Evolutionary conservation across 1,139 yeast genomes (phyloP), one percentile per base, ranked within the genome.

Genomic region (Suhomyces taliae): DNA sequence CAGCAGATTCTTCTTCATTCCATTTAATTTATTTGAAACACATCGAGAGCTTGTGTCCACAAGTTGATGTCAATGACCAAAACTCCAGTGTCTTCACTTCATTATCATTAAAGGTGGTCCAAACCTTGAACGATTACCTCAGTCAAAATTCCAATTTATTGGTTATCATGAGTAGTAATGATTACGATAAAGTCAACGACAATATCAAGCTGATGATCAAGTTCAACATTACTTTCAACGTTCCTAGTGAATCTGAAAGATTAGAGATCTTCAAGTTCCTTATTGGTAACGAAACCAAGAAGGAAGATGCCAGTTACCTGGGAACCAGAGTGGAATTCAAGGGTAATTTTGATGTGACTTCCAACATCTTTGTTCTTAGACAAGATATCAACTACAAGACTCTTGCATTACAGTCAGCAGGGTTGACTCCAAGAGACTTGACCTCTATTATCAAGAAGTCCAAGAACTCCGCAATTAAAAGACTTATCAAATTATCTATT

Each of bases 331-430:
- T 41, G 8, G 67, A 61, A 24, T 65, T 62, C 40, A 57, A 55
- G 4, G 53, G 56, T 4, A 45, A 50, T 7, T 51, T 54, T 40
- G 66, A 63, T 37, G 45, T 64, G 7, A 54, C 61, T 15, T 52
- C 55, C 2, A 58, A 56, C 32, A 62, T 60, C 10, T 69, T 64
- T 45, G 57, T 55, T 27, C 57, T 63, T n/a, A 60, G 80, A 48
- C 63, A 57, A 39, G 95, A 88, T 59, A 82, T 90, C 5, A 77
- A 82, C 9, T 60, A 80, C 9, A 70, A 74, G 6, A 70, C 82
- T 0, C 69, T 93, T 39, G 89, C 98, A 0, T 70, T 88, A 45
- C 96, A 90, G 57, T 87, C 96, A 44, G 98, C 98, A 1, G 98
- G 98, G 34, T 73, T 93, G 47, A 87, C 95, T 0, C 96, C 98